A percentile compares a stretch with the other conserved stretches of the same genome.
phyloP scores from a whole-genome alignment of 164 flowering plant genomes.

The Umbilicus rupestris region DNA sequence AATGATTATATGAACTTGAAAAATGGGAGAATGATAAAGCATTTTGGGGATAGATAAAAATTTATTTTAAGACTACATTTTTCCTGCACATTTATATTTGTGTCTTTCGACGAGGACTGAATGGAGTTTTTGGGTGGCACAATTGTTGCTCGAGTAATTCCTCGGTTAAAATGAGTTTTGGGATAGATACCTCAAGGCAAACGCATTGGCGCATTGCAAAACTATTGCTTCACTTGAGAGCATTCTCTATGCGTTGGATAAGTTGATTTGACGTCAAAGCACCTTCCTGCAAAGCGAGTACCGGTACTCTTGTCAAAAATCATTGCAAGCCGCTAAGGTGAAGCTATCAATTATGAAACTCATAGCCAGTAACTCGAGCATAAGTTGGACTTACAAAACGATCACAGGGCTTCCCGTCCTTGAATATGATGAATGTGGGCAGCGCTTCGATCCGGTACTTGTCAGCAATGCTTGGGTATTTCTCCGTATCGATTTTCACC shows the following conservation, averaged over 20 bases:
- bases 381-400: slow-evolving; percentile 68
- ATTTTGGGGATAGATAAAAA: neutral
- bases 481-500: slow-evolving; percentile 91
- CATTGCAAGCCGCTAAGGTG: neutral
- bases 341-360: neutral
- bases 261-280: slow-evolving; percentile 66
- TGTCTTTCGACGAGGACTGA: neutral
- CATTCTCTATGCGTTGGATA: slow-evolving; percentile 42
- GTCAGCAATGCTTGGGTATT: slow-evolving; percentile 71
- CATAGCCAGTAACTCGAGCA: neutral
- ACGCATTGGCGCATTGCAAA: neutral
- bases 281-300: slow-evolving; percentile 53
- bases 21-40: neutral
- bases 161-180: too few species aligned
- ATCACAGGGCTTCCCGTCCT: slow-evolving; percentile 66
- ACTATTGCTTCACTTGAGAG: slow-evolving; percentile 42
- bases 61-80: neutral
- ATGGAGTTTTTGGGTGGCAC: too few species aligned
- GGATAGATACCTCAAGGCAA: neutral
- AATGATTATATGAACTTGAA: too few species aligned
- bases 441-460: slow-evolving; percentile 63
- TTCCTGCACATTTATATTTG: neutral
- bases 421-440: slow-evolving; percentile 86
- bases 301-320: neutral
- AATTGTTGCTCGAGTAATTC: too few species aligned